Conservation (phyloP, 768 basidiomycete species). For the Pholiota conissans region DNA sequence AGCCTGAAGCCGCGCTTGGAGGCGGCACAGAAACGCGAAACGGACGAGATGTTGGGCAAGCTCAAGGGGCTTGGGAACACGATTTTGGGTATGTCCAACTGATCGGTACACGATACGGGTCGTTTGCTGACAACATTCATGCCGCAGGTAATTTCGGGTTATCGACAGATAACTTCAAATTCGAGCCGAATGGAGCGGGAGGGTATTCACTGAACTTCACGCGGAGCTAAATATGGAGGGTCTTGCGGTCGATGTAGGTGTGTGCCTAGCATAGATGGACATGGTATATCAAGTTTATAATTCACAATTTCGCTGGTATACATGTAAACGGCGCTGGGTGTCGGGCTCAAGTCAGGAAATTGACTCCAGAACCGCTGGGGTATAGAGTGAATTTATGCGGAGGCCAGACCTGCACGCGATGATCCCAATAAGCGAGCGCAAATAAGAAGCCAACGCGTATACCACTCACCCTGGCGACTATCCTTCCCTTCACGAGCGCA, state of each 20-base stretch:
- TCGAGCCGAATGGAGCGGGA: slow-evolving; percentile 91
- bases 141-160: slow-evolving; percentile 84
- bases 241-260: background rate
- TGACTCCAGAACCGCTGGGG: slow-evolving; percentile 40
- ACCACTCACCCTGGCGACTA: slow-evolving; percentile 61
- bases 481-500: slow-evolving; percentile 67
- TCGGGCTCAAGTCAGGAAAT: slow-evolving; percentile 31
- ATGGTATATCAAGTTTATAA: no score
- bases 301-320: no score
- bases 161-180: slow-evolving; percentile 96
- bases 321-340: background rate
- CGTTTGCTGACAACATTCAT: no score
- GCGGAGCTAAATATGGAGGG: slow-evolving; percentile 34
- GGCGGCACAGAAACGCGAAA: slow-evolving; percentile 81
- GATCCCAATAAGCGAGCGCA: background rate
- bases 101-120: no score
- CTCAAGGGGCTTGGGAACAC: slow-evolving; percentile 91
- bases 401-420: slow-evolving; percentile 42
- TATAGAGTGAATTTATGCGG: slow-evolving; percentile 37
- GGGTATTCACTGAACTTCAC: slow-evolving; percentile 93
- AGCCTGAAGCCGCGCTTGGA: slow-evolving; percentile 68
- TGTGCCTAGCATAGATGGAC: background rate
- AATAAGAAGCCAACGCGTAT: background rate
- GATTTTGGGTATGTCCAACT: slow-evolving; percentile 77
- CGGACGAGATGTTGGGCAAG: slow-evolving; percentile 89